Base-by-base conservation (phyloP, 2,329 filamentous ascomycete genomes). In the Cytospora paraplurivora region DNA sequence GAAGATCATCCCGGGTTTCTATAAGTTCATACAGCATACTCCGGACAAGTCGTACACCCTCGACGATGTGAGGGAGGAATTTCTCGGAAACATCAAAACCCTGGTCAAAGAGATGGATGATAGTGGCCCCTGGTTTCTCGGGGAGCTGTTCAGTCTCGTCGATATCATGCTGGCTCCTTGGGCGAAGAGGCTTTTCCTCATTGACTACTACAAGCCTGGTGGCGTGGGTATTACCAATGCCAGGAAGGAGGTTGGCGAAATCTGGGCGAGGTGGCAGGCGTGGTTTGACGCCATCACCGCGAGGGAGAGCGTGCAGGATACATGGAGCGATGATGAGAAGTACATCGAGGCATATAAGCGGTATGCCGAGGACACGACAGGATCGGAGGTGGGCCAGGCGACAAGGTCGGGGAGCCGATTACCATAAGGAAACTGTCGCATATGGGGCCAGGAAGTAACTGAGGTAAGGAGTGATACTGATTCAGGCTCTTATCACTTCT, bases 151-250 rank as follows among this genome's bases (percentile, higher is more conserved):
- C n/a, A 82, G 82, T 60, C 75, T 93, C 21, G 84, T 92, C 15
- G 91, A 94, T 73, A 78, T 92, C 32, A 83, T 86, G 66, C 76
- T 93, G 3, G 90, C 87, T 44, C 90, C 90, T 0, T 93, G 89
- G 89, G 86, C 87, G 0, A 83, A 87, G 69, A 80, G 90, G 15
- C 72, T 92, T 21, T 93, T 89, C 79, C 77, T 92, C 7, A 88
- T 93, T 68, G 89, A 93, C 69, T 82, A 91, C 67, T 93, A 89
- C 72, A 93, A 93, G 71, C 71, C 76, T 0, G 83, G 82, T 0
- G 84, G 84, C 0, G 67, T 80, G 2, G 81, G 79, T 0, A 76
- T 85, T 32, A 79, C 81, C 2, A 56, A 67, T 10, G 59, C 55
- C 1, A 69, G 17, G 68, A 63, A 82, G 84, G 77, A 80, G 8